Evolutionary conservation across 495 filamentous ascomycete genomes (phyloP).

Genomic region (Corynascus novoguineensis): DNA sequence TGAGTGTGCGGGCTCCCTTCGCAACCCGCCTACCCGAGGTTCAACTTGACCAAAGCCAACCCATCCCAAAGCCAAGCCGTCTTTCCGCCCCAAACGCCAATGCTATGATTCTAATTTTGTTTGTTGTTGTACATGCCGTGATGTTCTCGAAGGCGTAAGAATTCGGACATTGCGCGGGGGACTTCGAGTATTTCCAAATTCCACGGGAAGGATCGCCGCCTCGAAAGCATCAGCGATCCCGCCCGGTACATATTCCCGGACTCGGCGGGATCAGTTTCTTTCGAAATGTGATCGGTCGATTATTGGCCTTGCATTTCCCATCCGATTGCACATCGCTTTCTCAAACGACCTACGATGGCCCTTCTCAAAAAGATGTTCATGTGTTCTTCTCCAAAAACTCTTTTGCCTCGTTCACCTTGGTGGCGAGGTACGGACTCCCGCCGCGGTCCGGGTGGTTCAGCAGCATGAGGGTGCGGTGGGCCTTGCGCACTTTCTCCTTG

Average conservation of each 20-base stretch:
- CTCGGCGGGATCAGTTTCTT: no score
- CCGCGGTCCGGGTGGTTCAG: slow-evolving; percentile 97
- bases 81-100: slow-evolving; percentile 7
- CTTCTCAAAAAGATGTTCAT: not conserved
- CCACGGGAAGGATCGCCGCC: not conserved
- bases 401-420: slow-evolving; percentile 97
- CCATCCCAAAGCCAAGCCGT: slow-evolving; percentile 9
- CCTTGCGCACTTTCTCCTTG: slow-evolving; percentile 92
- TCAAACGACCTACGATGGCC: not conserved
- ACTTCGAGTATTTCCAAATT: not conserved
- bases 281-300: no score
- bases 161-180: not conserved
- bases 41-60: not conserved
- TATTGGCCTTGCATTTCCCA: no score
- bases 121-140: slow-evolving; percentile 12
- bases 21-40: not conserved
- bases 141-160: not conserved
- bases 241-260: no score
- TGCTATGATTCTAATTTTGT: slow-evolving; percentile 10
- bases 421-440: slow-evolving; percentile 91
- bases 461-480: slow-evolving; percentile 93
- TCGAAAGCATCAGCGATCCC: not conserved
- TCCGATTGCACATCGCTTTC: not conserved
- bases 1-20: not conserved
- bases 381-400: slow-evolving; percentile 80